Conservation (phyloP, 2,329 filamentous ascomycete species). For the Claviceps digitariae region DNA sequence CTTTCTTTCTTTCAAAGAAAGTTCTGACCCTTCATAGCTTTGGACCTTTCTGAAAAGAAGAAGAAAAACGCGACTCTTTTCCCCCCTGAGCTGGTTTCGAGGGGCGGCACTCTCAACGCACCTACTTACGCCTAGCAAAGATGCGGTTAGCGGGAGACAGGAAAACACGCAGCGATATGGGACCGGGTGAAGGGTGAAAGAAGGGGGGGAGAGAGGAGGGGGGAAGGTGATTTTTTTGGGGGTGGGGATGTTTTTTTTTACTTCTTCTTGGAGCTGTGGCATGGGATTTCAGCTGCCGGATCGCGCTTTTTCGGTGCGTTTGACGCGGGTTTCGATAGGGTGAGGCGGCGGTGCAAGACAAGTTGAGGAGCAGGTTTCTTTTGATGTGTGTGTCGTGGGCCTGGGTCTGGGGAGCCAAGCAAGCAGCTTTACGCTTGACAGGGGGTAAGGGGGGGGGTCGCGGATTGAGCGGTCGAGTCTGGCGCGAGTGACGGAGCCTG, state of each 20-base stretch:
- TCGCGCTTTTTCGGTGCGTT: slow-evolving; percentile 17
- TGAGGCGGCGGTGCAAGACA: slow-evolving; percentile 11
- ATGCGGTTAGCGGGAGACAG: slow-evolving; percentile 7
- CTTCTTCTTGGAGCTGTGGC: slow-evolving; percentile 17
- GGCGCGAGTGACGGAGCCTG: neutral
- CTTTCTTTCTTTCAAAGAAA: neutral
- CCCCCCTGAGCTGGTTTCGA: slow-evolving; percentile 6
- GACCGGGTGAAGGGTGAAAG: neutral
- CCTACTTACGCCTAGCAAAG: slow-evolving; percentile 16
- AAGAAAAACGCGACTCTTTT: neutral
- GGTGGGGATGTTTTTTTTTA: slow-evolving; percentile 7
- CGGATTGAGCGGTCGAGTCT: neutral
- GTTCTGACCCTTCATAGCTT: neutral
- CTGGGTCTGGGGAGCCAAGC: slow-evolving; percentile 3
- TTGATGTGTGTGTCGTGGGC: slow-evolving; percentile 8
- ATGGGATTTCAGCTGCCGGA: slow-evolving; percentile 18
- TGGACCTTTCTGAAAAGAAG: neutral
- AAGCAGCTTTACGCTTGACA: neutral
- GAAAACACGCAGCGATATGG: slow-evolving; percentile 1
- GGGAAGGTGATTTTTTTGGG: neutral
- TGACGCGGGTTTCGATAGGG: slow-evolving; percentile 18
- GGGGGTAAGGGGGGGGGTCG: neutral
- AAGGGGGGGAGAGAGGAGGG: neutral
- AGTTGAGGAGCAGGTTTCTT: slow-evolving; percentile 8
- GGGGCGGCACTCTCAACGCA: slow-evolving; percentile 12